Evolutionary conservation across 192 early-diverging fungal species (phyloP), one percentile per base, ranked within the genome.

Genomic region (Coemansia sp.): DNA sequence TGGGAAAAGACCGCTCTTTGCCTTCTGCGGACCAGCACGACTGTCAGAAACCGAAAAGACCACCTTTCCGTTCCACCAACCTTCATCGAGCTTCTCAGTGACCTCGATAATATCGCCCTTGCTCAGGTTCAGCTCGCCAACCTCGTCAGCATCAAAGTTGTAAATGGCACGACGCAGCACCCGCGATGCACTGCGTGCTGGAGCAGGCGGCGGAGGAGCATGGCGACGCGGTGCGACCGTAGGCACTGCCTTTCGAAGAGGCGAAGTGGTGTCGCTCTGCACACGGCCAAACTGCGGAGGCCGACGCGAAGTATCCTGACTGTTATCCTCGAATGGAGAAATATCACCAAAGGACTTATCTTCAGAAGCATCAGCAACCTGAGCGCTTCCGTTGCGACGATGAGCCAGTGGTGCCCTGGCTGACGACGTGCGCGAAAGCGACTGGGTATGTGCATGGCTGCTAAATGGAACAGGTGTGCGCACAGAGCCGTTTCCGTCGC

Each of bases 51-150:
- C 66, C 20, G 86, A 81, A 74, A 93, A 89, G n/a, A 85, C 74
- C 9, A 94, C 68, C 76, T 91, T 89, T 32, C 97, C 97, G 36
- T 90, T 83, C 95, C 96, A 97, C 97, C 97, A 99, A 0, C 96
- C 96, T 55, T 93, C 90, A 64, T 96, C 94, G 43, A 96, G 89
- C 71, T 93, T 92, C 53, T 92, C 89, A 3, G 88, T 85, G 1
- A 99, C 91, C 33, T 88, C 87, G 66, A 99, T 91, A 59, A 96
- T 86, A 65, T 99, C 96, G 4, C 94, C 96, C 63, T 87, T 90
- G 17, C 87, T 85, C 37, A 99, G 86, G 54, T 90, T 71, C 18
- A 98, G 85, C 71, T 98, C 96, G 22, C 90, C 92, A 15, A 86
- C 83, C 18, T 87, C 91, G 65, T 90, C 89, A 11, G 89, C 93